A percentile compares a stretch with the other conserved stretches of the same genome.
phyloP scores from a whole-genome alignment of 1,139 yeast genomes.

The Saccharomyces hybrid region DNA sequence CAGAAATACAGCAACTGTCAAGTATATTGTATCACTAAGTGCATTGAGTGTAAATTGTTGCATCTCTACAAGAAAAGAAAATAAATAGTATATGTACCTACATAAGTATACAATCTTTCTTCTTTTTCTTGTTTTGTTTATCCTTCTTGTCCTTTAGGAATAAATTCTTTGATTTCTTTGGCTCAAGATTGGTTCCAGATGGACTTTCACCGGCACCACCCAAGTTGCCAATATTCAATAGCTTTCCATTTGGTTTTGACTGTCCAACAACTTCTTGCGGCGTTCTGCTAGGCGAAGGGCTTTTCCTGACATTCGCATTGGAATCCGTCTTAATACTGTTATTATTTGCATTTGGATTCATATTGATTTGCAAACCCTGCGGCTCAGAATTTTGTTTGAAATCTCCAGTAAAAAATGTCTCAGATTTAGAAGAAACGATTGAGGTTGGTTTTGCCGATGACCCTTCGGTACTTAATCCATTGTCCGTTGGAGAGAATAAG shows the following conservation, averaged over 20 bases:
- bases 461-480: background rate
- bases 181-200: slow-evolving; percentile 1
- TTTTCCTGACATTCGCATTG: background rate
- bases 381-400: background rate
- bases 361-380: background rate
- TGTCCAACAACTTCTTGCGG: background rate
- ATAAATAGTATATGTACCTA: slow-evolving; percentile 10
- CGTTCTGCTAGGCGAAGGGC: background rate
- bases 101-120: slow-evolving; percentile 39
- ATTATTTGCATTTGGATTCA: background rate
- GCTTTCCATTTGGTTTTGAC: background rate
- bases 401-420: background rate
- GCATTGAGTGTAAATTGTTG: background rate
- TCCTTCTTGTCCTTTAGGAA: slow-evolving; percentile 3
- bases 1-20: background rate
- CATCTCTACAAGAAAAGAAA: background rate
- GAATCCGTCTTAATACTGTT: background rate
- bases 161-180: slow-evolving; percentile 1
- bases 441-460: background rate
- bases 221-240: background rate
- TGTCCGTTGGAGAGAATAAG: slow-evolving; percentile 6
- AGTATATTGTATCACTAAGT: background rate
- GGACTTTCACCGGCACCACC: background rate
- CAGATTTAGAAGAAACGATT: background rate
- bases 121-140: slow-evolving; percentile 15